Evolutionary conservation across 1,139 yeast species (phyloP), one percentile per base, ranked within the genome.

Genomic region (Yamadazyma trypodendri): DNA sequence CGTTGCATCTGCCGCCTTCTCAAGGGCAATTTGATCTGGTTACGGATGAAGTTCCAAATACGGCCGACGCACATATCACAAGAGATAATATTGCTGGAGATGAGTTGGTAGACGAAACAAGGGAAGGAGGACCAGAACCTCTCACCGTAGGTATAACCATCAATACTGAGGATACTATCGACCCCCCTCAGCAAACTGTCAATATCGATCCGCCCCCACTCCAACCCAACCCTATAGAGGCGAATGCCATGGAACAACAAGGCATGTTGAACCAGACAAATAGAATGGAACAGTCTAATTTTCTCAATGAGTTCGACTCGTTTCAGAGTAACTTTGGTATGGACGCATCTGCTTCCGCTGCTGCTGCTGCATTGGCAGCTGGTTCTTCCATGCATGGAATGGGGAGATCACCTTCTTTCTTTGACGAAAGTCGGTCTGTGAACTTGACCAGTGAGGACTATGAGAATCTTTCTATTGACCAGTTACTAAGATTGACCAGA

Each of bases 391-490:
- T 39, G 3, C 35, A 25, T 11, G 30, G 20, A 2, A 20, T 35
- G 8, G 34, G 23, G 25, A 4, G 23, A 21, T 3, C 35, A 8
- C 13, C 33, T 13, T 32, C 38, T 12, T 53, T 53, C 38, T 58
- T 55, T 52, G 50, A 52, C 39, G 53, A 46, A 28, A 43, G 41
- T 28, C 55, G 52, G 37, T 49, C 62, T 6, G 49, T 55, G 39
- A 60, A 52, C 43, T 55, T 67, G 29, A 63, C 66, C 28, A 58
- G 60, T 43, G 75, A 68, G 34, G 75, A 69, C 43, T 68, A 63
- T 47, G 74, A 69, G 31, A 61, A 54, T 38, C 50, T 68, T 17
- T 52, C 62, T 16, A 56, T 68, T 13, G 71, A 63, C 16, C 72
- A 70, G 44, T 55, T 69, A 32, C 60, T 71, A 47, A 67, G 63